Conservation (phyloP, 495 filamentous ascomycete species). For the Aspergillus bridgeri region DNA sequence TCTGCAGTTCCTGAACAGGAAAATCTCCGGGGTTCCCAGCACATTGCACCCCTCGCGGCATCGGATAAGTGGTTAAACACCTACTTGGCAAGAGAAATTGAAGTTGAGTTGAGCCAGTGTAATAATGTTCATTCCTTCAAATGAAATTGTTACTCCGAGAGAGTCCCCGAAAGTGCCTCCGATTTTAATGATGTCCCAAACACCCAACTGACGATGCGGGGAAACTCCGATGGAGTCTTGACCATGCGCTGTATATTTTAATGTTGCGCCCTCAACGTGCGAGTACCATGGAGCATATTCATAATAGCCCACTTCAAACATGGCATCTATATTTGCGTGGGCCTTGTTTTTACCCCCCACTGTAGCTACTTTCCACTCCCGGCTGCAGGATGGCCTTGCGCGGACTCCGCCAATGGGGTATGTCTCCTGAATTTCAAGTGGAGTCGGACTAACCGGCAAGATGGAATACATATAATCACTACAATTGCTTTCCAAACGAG, state of each 20-base stretch:
- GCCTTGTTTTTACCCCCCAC: background rate
- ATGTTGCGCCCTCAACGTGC: background rate
- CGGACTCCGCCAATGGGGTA: slow-evolving; percentile 37
- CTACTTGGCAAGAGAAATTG: background rate
- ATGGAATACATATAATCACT: slow-evolving; percentile 58
- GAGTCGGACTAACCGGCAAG: slow-evolving; percentile 18
- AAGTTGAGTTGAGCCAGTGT: background rate
- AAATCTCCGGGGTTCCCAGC: background rate
- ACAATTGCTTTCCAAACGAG: slow-evolving; percentile 48
- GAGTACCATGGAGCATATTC: background rate
- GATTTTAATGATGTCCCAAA: background rate
- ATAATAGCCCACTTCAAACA: background rate
- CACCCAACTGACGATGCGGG: background rate
- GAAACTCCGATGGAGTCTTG: background rate
- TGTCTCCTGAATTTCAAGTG: background rate
- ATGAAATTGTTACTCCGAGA: background rate
- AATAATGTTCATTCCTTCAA: background rate
- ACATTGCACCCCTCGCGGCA: background rate
- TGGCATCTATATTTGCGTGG: background rate
- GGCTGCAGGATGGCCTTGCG: slow-evolving; percentile 27
- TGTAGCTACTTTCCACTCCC: slow-evolving; percentile 7
- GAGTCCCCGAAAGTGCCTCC: background rate
- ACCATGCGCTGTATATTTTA: background rate
- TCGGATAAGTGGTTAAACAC: background rate
- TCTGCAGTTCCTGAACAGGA: slow-evolving; percentile 1